Conservation (phyloP, 768 basidiomycete genomes). For the Pulveroboletus sp. region DNA sequence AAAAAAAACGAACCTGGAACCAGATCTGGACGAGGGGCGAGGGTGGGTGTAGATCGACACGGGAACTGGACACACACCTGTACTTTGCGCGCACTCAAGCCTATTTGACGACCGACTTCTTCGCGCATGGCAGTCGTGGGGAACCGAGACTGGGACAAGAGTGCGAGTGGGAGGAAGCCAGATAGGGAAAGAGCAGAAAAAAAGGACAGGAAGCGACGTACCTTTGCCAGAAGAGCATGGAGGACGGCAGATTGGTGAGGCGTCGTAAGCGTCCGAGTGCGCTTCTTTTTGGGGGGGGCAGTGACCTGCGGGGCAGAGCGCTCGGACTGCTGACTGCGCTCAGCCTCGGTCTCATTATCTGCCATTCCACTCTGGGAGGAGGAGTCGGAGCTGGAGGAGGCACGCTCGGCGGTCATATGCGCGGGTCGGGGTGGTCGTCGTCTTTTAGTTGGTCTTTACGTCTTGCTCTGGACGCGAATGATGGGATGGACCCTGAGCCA, state of each 20-base stretch:
- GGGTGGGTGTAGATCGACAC: background rate
- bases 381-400: conserved; percentile 31
- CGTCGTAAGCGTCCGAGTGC: conserved; percentile 82
- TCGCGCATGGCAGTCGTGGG: conserved; percentile 85
- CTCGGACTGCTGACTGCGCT: conserved; percentile 39
- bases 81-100: conserved; percentile 85
- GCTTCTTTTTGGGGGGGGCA: conserved; percentile 50
- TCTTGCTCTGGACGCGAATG: conserved; percentile 14
- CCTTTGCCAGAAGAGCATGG: conserved; percentile 82
- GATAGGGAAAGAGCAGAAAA: background rate
- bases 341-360: conserved; percentile 53
- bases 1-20: conserved; percentile 61
- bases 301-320: conserved; percentile 29
- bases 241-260: conserved; percentile 87
- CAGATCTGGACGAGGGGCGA: conserved; percentile 55
- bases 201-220: conserved; percentile 28
- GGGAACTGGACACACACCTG: conserved; percentile 56
- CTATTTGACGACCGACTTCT: conserved; percentile 81
- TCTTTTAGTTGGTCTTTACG: conserved; percentile 24
- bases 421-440: conserved; percentile 2
- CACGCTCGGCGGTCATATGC: conserved; percentile 22
- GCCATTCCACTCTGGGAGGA: conserved; percentile 55
- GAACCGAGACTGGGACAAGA: conserved; percentile 65
- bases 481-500: conserved; percentile 12
- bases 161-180: background rate